A percentile compares a stretch with the other conserved stretches of the same genome.
These are phyloP conservation scores for Brassica rapa DNA, from an alignment of 345 rosid species.

Conservation along the genomic window DNA sequence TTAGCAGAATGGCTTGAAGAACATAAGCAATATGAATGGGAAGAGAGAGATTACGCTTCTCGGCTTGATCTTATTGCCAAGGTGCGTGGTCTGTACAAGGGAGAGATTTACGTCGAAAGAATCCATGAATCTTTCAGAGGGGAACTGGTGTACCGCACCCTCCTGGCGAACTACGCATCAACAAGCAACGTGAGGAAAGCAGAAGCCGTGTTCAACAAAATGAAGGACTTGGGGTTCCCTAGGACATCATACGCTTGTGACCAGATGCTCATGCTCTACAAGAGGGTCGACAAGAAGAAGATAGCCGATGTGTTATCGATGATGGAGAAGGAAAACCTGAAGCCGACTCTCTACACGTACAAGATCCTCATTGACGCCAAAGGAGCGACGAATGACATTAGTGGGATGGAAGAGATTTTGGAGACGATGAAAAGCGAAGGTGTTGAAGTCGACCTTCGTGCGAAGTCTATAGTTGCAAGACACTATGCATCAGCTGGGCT, in stretches of 20 bases:
- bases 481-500: slow-evolving; percentile 68
- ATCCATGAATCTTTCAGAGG: slow-evolving; percentile 70
- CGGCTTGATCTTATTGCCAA: slow-evolving; percentile 81
- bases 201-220: slow-evolving; percentile 80
- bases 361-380: slow-evolving; percentile 69
- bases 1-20: slow-evolving; percentile 85
- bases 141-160: slow-evolving; percentile 69
- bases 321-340: slow-evolving; percentile 90
- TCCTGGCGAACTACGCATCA: slow-evolving; percentile 59
- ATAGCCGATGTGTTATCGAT: slow-evolving; percentile 71
- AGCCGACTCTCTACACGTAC: slow-evolving; percentile 68
- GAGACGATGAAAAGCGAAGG: slow-evolving; percentile 91
- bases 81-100: slow-evolving; percentile 60
- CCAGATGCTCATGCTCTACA: slow-evolving; percentile 84
- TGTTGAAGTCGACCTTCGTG: slow-evolving; percentile 55
- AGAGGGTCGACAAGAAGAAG: slow-evolving; percentile 79
- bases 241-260: slow-evolving; percentile 70
- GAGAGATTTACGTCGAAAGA: slow-evolving; percentile 57
- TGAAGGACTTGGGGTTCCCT: slow-evolving; percentile 77
- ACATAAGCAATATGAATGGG: slow-evolving; percentile 49
- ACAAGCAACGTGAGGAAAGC: slow-evolving; percentile 59
- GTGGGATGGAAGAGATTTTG: slow-evolving; percentile 83
- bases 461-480: slow-evolving; percentile 56
- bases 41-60: slow-evolving; percentile 78
- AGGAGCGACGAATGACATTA: slow-evolving; percentile 63